Evolutionary conservation across 1,284 basidiomycete genomes (phyloP), one percentile per base, ranked within the genome.

Genomic region (Microbotryum lychnidis-dioicae): DNA sequence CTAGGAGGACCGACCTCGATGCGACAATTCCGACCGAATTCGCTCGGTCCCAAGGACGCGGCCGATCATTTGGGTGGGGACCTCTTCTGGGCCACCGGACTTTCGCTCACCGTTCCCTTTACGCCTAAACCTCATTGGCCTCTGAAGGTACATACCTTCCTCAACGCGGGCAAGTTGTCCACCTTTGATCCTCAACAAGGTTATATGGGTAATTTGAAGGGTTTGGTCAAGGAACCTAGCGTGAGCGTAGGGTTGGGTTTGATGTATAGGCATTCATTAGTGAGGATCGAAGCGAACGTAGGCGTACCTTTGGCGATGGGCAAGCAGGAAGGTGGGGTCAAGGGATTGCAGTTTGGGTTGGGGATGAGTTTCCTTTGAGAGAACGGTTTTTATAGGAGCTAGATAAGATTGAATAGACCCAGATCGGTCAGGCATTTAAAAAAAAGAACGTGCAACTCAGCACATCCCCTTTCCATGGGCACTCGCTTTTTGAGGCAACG

Each of bases 1-100:
- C 81, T 97, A 0, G 96, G 94, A 31, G 96, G 94, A 0, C 92
- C 96, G 0, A 84, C 87, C n/a, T 89, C 84, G 54, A 80, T 98
- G 3, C 80, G 96, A 29, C 86, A 87, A 64, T 97, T 97, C 79
- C 84, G 83, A 61, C 80, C 84, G 31, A 93, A 91, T 71, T 82
- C 86, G 1, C 79, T 98, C 75, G 96, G 96, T 0, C 85, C 89
- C 2, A 81, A 83, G 37, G 90, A 94, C 66, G 84, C 73, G 21
- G 62, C 50, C 23, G 82, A 97, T 74, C 89, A 89, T 0, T 74
- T 94, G 2, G 96, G 96, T 4, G 96, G 93, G 4, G 89, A 94
- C 70, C 70, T 92, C 25, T 87, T 85, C 70, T 97, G 91, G 83
- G 85, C 89, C 0, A 76, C 84, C 2, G 96, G 96, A 1, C 73